Base-by-base conservation (phyloP, 768 basidiomycete genomes). In the Xerocomellus amylosporus region DNA sequence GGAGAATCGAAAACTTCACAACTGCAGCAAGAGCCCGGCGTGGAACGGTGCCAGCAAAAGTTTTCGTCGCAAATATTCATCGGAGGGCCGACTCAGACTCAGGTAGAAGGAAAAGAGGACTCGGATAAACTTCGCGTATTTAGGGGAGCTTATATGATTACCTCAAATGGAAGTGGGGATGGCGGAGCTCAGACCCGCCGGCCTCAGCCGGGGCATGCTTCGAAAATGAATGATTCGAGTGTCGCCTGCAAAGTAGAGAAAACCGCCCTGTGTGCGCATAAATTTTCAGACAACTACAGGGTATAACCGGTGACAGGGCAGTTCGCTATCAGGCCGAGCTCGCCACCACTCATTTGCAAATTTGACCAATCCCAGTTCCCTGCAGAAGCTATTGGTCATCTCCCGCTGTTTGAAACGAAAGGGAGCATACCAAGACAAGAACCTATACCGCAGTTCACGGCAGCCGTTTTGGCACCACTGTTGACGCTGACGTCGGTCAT, bases 401-500 rank as follows among this genome's bases (percentile, higher is more conserved):
- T 13, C 17, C 5, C 5, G 22, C 17, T 37, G 2, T 33, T 22
- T 42, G 20, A 44, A 40, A 43, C 24, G 8, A 50, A 19, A 6
- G 15, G 14, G 45, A 19, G 48, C 71, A 24, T 59, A 80, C 82
- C 82, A 28, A 65, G 71, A 68, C 83, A 86, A 28, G 79, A 69
- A 2, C 74, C 76, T 3, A 36, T 28, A 44, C 84, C 85, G 59
- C 85, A 87, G 63, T 85, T 79, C 4, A 85, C 76, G 12, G 78
- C 79, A 39, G 82, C 76, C 42, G 66, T 72, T 50, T 76, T 53
- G 3, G 81, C 85, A 24, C 64, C 63, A 49, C 66, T 72, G 28
- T 46, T 60, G 22, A 85, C 80, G 0, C 69, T 58, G 44, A 87
- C 64, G 0, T 67, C 73, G 36, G 74, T 83, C 39, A 67, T 65